Conservation (phyloP, 768 basidiomycete genomes). For the Sarcodon aspratus region DNA sequence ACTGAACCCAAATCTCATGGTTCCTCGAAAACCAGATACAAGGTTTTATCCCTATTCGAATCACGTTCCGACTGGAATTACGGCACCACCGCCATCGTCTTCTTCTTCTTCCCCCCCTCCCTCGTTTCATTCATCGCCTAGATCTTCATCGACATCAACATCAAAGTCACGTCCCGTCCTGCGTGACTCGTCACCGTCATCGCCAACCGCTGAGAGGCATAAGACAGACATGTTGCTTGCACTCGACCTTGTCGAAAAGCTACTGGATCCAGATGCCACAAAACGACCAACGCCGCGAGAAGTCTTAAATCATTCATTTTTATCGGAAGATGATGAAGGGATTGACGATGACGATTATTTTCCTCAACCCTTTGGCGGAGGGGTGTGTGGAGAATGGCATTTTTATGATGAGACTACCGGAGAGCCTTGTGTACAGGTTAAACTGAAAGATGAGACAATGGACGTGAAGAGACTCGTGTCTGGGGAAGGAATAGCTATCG, state of each 20-base stretch:
- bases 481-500: constrained; percentile 22
- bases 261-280: constrained; percentile 71
- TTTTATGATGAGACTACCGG: constrained; percentile 48
- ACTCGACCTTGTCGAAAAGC: constrained; percentile 60
- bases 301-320: constrained; percentile 74
- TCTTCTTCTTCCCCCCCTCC: constrained; percentile 20
- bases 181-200: constrained; percentile 12
- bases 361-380: constrained; percentile 59
- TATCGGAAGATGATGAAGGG: constrained; percentile 39
- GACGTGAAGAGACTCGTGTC: constrained; percentile 10
- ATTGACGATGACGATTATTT: constrained; percentile 60
- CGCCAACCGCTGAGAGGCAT: constrained; percentile 28
- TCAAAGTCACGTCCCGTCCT: constrained; percentile 10
- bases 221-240: constrained; percentile 49
- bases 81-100: constrained; percentile 19
- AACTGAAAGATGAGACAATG: constrained; percentile 12
- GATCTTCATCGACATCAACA: constrained; percentile 7
- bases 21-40: constrained; percentile 36
- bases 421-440: constrained; percentile 37
- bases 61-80: constrained; percentile 9
- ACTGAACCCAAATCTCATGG: constrained; percentile 62
- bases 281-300: constrained; percentile 66
- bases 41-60: constrained; percentile 41
- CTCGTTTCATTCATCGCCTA: constrained; percentile 10
- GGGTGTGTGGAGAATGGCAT: constrained; percentile 55